These are phyloP conservation scores for Lecanicillium sp. DNA, from an alignment of 2,329 filamentous ascomycete genomes.

Conservation along the genomic window DNA sequence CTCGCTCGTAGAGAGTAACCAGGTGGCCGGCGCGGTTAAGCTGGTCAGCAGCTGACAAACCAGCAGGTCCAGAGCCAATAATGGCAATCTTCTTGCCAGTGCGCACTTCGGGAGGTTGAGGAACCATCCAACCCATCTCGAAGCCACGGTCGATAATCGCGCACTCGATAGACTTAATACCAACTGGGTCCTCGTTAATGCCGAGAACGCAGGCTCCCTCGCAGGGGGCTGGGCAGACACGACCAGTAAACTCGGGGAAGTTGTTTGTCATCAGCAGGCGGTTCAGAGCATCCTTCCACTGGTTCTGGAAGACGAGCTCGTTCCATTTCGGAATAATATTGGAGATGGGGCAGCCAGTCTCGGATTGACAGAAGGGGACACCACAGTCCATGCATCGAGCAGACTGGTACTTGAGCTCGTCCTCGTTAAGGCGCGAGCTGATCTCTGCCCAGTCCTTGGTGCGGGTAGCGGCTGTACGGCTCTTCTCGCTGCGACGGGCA, in stretches of 20 bases:
- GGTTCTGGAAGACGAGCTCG: conserved; percentile 64
- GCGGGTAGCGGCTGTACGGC: conserved; percentile 73
- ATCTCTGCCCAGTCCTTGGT: conserved; percentile 93
- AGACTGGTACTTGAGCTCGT: conserved; percentile 93
- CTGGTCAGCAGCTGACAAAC: conserved; percentile 85
- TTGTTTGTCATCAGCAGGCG: conserved; percentile 94
- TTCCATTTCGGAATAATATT: conserved; percentile 99
- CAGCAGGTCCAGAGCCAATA: conserved; percentile 86
- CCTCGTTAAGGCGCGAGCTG: conserved; percentile 77
- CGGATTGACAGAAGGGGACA: conserved; percentile 96
- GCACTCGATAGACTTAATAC: conserved; percentile 97
- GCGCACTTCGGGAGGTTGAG: conserved; percentile 65
- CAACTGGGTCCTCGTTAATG: conserved; percentile 94
- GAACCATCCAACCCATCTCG: conserved; percentile 97
- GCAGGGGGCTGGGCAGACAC: conserved; percentile 92
- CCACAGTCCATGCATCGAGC: conserved; percentile 98
- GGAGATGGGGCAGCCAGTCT: conserved; percentile 89
- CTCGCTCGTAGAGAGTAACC: conserved; percentile 87
- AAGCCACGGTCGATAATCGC: conserved; percentile 97
- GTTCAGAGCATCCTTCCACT: conserved; percentile 90
- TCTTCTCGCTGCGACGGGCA: conserved; percentile 85
- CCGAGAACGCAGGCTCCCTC: conserved; percentile 93
- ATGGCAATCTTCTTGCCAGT: conserved; percentile 84
- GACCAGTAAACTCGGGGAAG: conserved; percentile 95
- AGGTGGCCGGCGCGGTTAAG: conserved; percentile 85